Percentiles rank a stretch among this genome's conserved stretches.
Conservation (phyloP, 2,329 filamentous ascomycete species). For the Arthrinium phaeospermum region DNA sequence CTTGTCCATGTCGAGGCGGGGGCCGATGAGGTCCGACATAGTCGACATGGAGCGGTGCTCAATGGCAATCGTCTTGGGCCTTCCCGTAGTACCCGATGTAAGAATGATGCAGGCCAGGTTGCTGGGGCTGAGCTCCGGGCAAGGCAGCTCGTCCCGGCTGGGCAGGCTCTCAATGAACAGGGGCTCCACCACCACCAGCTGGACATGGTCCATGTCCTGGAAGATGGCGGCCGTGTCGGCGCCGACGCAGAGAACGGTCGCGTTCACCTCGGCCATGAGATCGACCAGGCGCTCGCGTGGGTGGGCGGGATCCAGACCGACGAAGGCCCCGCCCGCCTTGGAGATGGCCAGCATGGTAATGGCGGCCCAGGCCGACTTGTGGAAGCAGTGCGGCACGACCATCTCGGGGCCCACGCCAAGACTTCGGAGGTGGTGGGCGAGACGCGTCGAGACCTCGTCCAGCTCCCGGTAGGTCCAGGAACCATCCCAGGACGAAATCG, state of each 20-base stretch:
- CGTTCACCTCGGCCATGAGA: background rate
- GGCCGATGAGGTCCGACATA: background rate
- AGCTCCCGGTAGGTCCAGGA: background rate
- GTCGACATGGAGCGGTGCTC: background rate
- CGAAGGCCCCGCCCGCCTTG: conserved; percentile 20
- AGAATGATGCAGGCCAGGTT: background rate
- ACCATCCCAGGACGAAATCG: background rate
- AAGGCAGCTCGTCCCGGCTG: background rate
- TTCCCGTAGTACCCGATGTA: background rate
- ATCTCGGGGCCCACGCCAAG: background rate
- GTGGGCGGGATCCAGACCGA: conserved; percentile 20
- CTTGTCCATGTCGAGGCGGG: background rate
- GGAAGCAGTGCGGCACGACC: background rate
- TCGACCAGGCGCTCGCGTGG: background rate
- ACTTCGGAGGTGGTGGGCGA: background rate
- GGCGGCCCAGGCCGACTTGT: conserved; percentile 19
- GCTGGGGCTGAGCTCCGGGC: background rate
- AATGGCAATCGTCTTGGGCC: background rate
- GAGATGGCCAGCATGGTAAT: conserved; percentile 21
- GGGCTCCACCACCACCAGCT: too few relatives aligned
- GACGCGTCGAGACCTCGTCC: background rate
- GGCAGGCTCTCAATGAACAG: background rate
- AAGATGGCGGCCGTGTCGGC: background rate
- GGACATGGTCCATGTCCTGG: too few relatives aligned
- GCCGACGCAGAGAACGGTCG: background rate